Base-by-base conservation (phyloP, 2,329 filamentous ascomycete genomes). In the Apiospora aurea region DNA sequence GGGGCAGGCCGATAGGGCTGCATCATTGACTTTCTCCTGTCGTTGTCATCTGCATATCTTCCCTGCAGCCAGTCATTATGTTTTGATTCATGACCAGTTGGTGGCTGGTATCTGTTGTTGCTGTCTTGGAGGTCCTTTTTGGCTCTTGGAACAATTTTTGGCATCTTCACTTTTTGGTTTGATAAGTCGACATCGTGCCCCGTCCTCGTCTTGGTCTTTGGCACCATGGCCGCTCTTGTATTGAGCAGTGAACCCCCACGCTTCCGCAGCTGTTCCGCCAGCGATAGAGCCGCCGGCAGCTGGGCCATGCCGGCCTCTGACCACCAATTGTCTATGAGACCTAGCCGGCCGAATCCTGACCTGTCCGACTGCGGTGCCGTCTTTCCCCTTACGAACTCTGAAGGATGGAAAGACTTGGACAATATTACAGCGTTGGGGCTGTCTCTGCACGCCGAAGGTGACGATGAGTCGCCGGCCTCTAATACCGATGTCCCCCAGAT, bases 111-210 rank as follows among this genome's bases (percentile, higher is more conserved):
- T 24, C 21, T 69, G 46, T 69, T 53, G 68, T 69, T 47, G 76
- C 75, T 81, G 77, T 82, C 74, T 76, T 73, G 72, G 72, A 71
- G 72, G 75, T 72, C 72, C 76, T 75, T 82, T 84, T 82, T 81
- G 80, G 81, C 80, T 83, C 82, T 86, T 85, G 84, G 82, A 82
- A 80, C 80, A 79, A 73, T 78, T 81, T 80, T 78, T 82, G 81
- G 76, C 75, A 77, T 80, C 70, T 74, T 71, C 71, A 68, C 51
- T 72, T 73, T 74, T 72, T 75, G 74, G 75, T 73, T 66, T 26
- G 46, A 43, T 49, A 46, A 64, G 41, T 49, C 53, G 18, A 18
- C 47, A 21, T 64, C n/a, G 57, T 64, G 29, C 34, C 34, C 57
- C 57, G 57, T 64, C 57, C 41, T 41, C 57, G 34, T 41, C 57